Base-by-base conservation (phyloP, 108 stramenopile genomes). In the Cylindrotheca fusiformis region DNA sequence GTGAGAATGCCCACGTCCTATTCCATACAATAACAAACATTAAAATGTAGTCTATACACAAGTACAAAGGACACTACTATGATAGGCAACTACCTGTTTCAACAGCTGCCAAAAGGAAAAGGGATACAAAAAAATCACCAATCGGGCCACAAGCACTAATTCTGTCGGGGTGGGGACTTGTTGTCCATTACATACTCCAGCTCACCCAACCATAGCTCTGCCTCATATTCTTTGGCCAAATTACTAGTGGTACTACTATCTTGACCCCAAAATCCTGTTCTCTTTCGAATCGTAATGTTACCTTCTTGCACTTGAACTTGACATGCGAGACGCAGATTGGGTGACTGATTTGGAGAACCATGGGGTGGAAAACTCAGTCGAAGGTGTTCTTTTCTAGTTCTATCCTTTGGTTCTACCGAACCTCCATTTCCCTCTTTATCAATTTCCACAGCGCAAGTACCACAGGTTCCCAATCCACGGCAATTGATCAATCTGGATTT, bases 221-320 rank as follows among this genome's bases (percentile, higher is more conserved):
- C 22, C 57, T 67, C 32, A 58, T 22, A 25, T n/a, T 28, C 3
- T 27, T 22, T 5, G 31, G 65, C 55, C 18, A 66, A 22, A 19
- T 31, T 52, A 45, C 67, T 66, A 12, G 48, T 60, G 17, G 23
- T 52, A 45, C 67, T 66, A 12, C 47, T 60, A 30, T 55, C 55
- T 53, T 82, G 76, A 0, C 85, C 85, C 85, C 85, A 86, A 59
- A 86, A 86, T 54, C 85, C 85, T 23, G 74, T 63, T 19, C 76
- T 47, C 52, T 86, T 86, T 27, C 29, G 58, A 22, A 86, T 65
- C 21, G 14, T 32, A n/a, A 86, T 23, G 55, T 86, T 77, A 27
- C 70, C 79, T 6, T 41, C 36, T 12, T 51, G 26, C 1, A 83
- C 74, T 27, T 69, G 77, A 22, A 82, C 61, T 67, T 86, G 85